Base-by-base conservation (phyloP, 176 grass and related monocot genomes). In the Alopecurus myosuroides region DNA sequence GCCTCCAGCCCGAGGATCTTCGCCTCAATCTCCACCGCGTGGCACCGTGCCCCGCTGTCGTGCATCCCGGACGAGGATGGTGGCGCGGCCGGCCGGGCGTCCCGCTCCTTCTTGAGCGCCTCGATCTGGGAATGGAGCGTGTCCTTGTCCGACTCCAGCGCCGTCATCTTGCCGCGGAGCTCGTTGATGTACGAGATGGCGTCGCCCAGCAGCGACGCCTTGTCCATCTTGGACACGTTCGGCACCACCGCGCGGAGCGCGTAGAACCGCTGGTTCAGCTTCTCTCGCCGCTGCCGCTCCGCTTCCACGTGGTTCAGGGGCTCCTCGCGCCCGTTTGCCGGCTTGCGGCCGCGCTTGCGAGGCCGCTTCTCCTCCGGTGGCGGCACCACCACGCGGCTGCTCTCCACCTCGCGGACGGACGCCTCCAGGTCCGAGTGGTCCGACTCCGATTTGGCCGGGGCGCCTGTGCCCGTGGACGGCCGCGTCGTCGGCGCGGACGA, bases 191-290 rank as follows among this genome's bases (percentile, higher is more conserved):
- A 98, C 3, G 93, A 85, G 73, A 98, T 95, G 80, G 96, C 96
- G 66, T 98, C 96, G 44, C 93, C 96, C 1, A 98, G 89, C 78
- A 98, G 85, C 33, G 96, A 98, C 14, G 96, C 96, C 86, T 98
- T 98, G 91, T 98, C 96, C 96, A 98, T 98, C 90, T 98, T 98
- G 37, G 96, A 98, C 44, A 98, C 96, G 87, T 98, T 98, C 4
- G 96, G 96, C 60, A 98, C 96, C 42, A 98, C 96, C 2, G 96
- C 96, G 45, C 96, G 96, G 31, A 98, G 89, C 34, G 96, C 88
- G 90, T 98, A 98, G 91, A 98, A 98, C 7, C 96, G 79, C 84
- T 98, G 96, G 85, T 98, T 98, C 18, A 98, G 96, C 85, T 98
- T 98, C 91, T 98, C 96, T 0, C 96, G 80, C 63, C 96, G 91